Base-by-base conservation (phyloP, 208 protist genomes). In the Phytomonas serpens region DNA sequence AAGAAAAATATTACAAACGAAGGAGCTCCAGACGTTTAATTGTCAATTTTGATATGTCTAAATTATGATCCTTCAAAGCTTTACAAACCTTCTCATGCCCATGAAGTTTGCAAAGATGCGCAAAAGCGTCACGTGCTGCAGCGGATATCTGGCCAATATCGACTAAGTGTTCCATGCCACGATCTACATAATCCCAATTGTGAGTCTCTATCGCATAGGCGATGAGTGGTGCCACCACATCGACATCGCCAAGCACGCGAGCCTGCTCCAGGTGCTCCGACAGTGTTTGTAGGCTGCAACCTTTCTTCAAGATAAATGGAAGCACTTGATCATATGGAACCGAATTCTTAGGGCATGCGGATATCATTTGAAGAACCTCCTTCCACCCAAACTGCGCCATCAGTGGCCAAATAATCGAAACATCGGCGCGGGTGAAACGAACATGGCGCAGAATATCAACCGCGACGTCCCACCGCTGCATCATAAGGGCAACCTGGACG, bases 241-340 rank as follows among this genome's bases (percentile, higher is more conserved):
- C 91, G 0, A 80, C 85, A 73, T 96, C 91, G 34, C 88, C 82
- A 32, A 96, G 82, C 68, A 96, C 88, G 61, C 87, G 79, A 4
- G 88, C 91, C 66, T 90, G 88, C 77, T 96, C 91, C 13, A 96
- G 71, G 65, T 94, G 91, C 72, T 96, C 88, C 4, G 91, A 91
- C 14, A 96, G 79, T 38, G 68, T 75, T 72, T 93, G 85, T 64
- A 96, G 76, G 70, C 81, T 86, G 67, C 91, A 96, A 29, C 91
- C 91, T n/a, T 81, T 65, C 31, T 79, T 76, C 33, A 96, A 78
- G 71, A 96, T 92, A 69, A 88, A 81, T 2, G 82, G 85, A 0
- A 96, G 74, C 1, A 79, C 88, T 32, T 77, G 66, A 63, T 89
- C 69, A 64, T 90, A 96, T 27, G 91, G 88, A 32, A 96, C 88